Evolutionary conservation across 495 filamentous ascomycete genomes (phyloP).

Genomic region (Hypoxylon rickii): DNA sequence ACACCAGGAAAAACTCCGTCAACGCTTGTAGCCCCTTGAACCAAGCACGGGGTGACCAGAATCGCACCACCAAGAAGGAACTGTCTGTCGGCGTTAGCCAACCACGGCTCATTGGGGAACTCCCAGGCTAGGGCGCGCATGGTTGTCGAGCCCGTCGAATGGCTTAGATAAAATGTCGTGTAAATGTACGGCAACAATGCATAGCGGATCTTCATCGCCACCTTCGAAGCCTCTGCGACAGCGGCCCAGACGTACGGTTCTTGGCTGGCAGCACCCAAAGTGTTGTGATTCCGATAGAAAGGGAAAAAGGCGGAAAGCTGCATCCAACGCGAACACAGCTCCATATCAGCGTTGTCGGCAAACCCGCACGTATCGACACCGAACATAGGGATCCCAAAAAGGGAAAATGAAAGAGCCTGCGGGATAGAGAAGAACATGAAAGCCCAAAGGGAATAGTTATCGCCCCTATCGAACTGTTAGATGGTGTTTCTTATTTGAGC

Average conservation of each 20-base stretch:
- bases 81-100: constrained; percentile 70
- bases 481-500: not conserved
- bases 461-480: constrained; percentile 52
- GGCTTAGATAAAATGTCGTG: constrained; percentile 74
- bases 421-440: constrained; percentile 80
- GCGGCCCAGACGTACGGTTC: constrained; percentile 78
- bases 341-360: constrained; percentile 68
- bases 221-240: constrained; percentile 67
- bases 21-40: constrained; percentile 65
- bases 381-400: constrained; percentile 90
- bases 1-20: constrained; percentile 80
- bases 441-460: constrained; percentile 71
- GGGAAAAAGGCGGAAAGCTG: constrained; percentile 84
- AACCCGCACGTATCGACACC: constrained; percentile 85
- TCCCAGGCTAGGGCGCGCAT: constrained; percentile 86
- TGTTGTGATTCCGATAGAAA: constrained; percentile 88
- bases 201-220: constrained; percentile 77
- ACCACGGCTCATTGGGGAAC: constrained; percentile 74
- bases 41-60: constrained; percentile 74
- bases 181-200: constrained; percentile 79
- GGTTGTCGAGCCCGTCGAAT: constrained; percentile 70
- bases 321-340: constrained; percentile 88
- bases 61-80: constrained; percentile 76
- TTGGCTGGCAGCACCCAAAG: constrained; percentile 63
- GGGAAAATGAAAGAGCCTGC: constrained; percentile 76